Percentiles rank a stretch among this genome's conserved stretches.
Conservation (phyloP, 2,329 filamentous ascomycete species). For the Cyphellophora europaea region DNA sequence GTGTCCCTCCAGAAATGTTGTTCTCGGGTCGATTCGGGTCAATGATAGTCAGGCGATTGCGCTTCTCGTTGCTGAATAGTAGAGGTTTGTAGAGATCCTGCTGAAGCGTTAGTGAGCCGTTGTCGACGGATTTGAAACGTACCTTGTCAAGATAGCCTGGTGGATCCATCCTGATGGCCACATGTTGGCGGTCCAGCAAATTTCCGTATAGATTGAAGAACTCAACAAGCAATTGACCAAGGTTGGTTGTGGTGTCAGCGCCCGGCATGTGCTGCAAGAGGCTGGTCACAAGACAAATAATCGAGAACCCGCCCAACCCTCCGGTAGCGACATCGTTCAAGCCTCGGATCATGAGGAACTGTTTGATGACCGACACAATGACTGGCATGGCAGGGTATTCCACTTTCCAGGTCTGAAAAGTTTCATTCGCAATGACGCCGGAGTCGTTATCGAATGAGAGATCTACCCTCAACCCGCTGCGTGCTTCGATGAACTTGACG, state of each 20-base stretch:
- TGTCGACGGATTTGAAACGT: constrained; percentile 11
- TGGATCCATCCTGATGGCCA: constrained; percentile 67
- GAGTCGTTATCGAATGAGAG: constrained; percentile 89
- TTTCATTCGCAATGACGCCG: constrained; percentile 69
- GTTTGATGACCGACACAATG: constrained; percentile 81
- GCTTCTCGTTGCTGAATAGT: constrained; percentile 45
- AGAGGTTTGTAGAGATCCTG: constrained; percentile 13
- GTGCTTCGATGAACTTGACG: constrained; percentile 75
- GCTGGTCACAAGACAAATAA: constrained; percentile 87
- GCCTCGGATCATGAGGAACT: constrained; percentile 79
- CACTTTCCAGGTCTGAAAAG: constrained; percentile 69
- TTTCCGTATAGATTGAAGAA: constrained; percentile 89
- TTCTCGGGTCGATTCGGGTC: constrained; percentile 81
- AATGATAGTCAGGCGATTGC: constrained; percentile 70
- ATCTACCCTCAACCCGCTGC: constrained; percentile 76
- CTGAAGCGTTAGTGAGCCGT: constrained; percentile 6
- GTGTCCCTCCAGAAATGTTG: constrained; percentile 82
- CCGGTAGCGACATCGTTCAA: constrained; percentile 87
- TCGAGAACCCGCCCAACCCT: constrained; percentile 85
- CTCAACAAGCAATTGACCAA: constrained; percentile 73
- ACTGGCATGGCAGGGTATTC: constrained; percentile 78
- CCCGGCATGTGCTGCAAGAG: constrained; percentile 73
- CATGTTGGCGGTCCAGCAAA: constrained; percentile 58
- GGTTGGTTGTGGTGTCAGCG: constrained; percentile 56
- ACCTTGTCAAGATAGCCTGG: constrained; percentile 73